phyloP scores from a whole-genome alignment of 768 basidiomycete species.

The Boletus sp. region DNA sequence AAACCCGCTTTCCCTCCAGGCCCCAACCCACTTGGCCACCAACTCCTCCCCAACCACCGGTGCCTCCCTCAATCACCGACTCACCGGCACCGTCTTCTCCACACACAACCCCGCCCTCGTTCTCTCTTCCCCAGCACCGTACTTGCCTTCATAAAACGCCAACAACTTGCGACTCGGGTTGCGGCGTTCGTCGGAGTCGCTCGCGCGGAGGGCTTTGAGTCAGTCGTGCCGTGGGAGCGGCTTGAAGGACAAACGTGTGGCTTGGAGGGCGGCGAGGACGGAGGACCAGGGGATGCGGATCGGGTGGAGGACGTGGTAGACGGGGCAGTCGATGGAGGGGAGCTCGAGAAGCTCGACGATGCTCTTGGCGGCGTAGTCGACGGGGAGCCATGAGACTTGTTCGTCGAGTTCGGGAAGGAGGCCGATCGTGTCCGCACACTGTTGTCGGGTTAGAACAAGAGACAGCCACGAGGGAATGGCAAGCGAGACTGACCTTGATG shows the following conservation, averaged over 20 bases:
- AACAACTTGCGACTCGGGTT: slow-evolving; percentile 27
- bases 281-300: slow-evolving; percentile 33
- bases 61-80: slow-evolving; percentile 15
- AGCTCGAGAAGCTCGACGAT: slow-evolving; percentile 40
- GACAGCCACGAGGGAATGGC: background rate
- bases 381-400: slow-evolving; percentile 47
- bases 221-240: slow-evolving; percentile 20
- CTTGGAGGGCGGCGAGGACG: slow-evolving; percentile 39
- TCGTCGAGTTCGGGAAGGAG: slow-evolving; percentile 34
- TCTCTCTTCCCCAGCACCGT: slow-evolving; percentile 13
- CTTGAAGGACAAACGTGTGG: slow-evolving; percentile 33
- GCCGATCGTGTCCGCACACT: slow-evolving; percentile 41
- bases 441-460: slow-evolving; percentile 4
- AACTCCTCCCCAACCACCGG: slow-evolving; percentile 25
- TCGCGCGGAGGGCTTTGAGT: slow-evolving; percentile 21
- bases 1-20: slow-evolving; percentile 44
- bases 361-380: slow-evolving; percentile 47
- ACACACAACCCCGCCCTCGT: slow-evolving; percentile 7
- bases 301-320: slow-evolving; percentile 17
- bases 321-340: background rate
- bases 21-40: slow-evolving; percentile 41
- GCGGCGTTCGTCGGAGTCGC: slow-evolving; percentile 19
- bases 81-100: slow-evolving; percentile 11
- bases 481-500: slow-evolving; percentile 27
- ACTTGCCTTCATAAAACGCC: slow-evolving; percentile 23